Base-by-base conservation (phyloP, 2,329 filamentous ascomycete species). In the Verticillium klebahnii region DNA sequence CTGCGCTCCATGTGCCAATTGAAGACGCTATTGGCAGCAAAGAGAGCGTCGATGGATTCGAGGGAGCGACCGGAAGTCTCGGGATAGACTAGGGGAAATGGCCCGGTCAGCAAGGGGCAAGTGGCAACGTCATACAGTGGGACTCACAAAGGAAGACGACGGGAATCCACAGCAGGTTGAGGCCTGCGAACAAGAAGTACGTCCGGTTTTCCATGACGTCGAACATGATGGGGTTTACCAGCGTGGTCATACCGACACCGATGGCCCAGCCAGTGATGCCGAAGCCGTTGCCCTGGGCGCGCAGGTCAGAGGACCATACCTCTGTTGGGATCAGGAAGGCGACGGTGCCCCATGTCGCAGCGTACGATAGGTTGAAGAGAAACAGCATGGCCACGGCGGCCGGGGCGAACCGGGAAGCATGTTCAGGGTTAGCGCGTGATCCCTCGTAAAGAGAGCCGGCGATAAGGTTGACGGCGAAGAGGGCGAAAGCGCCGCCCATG, bases 191-290 rank as follows among this genome's bases (percentile, higher is more conserved):
- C 57, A 85, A 74, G 65, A 84, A 78, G 65, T 83, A 84, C 0
- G 79, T 83, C 9, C 77, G 74, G 64, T 75, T 80, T 63, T 75
- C 73, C 25, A 83, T 66, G n/a, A 71, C 71, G 52, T 67, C 71
- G 62, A 85, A 80, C 77, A 85, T 81, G 68, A 84, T 80, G 31
- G 80, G 80, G 65, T 73, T 85, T 63, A 84, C 78, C 56, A 85
- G 73, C 2, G 77, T 76, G 1, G 82, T 84, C 78, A 81, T 79
- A 39, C 83, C 83, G 9, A 82, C 79, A 40, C 83, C 84, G 62
- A 85, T 78, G 19, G 84, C 83, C 84, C 84, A 87, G 1, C 84
- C 83, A 2, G 82, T 81, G 62, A 87, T 84, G 19, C 80, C 81
- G 65, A 86, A 85, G 8, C 82, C 82, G 67, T 85, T 84, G 8